Conservation (phyloP, 169 alveolate genomes). For the Eimeria necatrix region DNA sequence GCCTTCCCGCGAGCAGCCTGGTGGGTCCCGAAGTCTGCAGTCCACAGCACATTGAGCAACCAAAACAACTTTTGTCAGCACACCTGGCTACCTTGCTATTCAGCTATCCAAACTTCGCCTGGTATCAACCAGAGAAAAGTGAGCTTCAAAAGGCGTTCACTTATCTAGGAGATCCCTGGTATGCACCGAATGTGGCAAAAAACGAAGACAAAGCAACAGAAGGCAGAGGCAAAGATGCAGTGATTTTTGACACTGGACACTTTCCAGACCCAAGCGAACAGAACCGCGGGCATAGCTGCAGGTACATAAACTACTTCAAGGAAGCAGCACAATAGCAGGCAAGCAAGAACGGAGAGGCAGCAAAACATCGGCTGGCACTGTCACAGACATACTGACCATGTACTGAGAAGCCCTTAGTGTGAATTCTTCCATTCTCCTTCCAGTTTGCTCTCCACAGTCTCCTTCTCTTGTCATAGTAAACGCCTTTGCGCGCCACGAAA, state of each 20-base stretch:
- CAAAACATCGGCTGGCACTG: not conserved
- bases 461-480: conserved; percentile 83
- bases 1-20: conserved; percentile 73
- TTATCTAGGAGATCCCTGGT: no score
- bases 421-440: conserved; percentile 86
- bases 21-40: conserved; percentile 64
- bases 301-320: not conserved
- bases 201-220: not conserved
- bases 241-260: no score
- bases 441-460: conserved; percentile 86
- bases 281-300: not conserved
- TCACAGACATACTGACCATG: conserved; percentile 30
- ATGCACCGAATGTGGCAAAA: not conserved
- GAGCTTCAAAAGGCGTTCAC: no score
- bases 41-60: no score
- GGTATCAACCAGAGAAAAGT: no score
- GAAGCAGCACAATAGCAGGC: not conserved
- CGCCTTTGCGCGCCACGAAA: conserved; percentile 80
- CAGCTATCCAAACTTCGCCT: no score
- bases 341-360: not conserved
- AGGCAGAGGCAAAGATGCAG: no score
- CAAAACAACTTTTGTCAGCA: no score
- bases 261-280: not conserved
- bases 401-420: conserved; percentile 84
- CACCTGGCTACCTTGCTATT: no score